Percentiles rank a stretch among this genome's conserved stretches.
phyloP scores from a whole-genome alignment of 192 early-diverging fungal species.

The Coemansia sp. region DNA sequence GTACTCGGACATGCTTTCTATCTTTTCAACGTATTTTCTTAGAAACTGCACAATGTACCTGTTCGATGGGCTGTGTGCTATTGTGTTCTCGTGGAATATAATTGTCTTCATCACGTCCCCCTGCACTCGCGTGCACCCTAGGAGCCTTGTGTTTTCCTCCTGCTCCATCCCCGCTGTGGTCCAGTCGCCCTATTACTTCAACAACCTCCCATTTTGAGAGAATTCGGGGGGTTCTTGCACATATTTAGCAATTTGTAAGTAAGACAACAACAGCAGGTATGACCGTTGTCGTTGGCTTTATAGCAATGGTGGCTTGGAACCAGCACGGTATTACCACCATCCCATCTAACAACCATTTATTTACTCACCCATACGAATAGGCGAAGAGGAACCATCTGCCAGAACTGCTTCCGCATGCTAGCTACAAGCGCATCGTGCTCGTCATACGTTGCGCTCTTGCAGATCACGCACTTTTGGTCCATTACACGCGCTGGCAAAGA shows the following conservation, averaged over 20 bases:
- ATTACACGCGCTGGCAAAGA: constrained; percentile 14
- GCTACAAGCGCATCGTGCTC: constrained; percentile 43
- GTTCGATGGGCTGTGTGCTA: constrained; percentile 36
- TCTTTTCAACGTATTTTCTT: constrained; percentile 41
- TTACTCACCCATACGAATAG: constrained; percentile 40
- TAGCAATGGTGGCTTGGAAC: background rate
- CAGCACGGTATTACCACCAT: background rate
- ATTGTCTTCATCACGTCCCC: constrained; percentile 53
- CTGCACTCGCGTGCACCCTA: constrained; percentile 39
- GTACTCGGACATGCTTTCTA: constrained; percentile 31
- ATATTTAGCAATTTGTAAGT: constrained; percentile 2
- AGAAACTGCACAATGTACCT: constrained; percentile 45
- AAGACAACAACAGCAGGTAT: background rate
- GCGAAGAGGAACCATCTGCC: constrained; percentile 54
- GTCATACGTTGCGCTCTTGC: constrained; percentile 48
- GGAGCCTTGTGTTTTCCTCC: constrained; percentile 27
- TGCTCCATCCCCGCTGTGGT: constrained; percentile 15
- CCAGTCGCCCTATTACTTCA: constrained; percentile 35
- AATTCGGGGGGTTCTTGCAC: background rate
- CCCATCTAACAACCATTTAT: no score
- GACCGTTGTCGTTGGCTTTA: background rate
- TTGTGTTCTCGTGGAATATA: constrained; percentile 51
- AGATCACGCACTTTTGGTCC: constrained; percentile 49
- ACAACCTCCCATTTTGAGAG: background rate
- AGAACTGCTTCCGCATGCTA: constrained; percentile 53